Percentiles rank a stretch among this genome's conserved stretches.
phyloP scores from a whole-genome alignment of 1,284 basidiomycete genomes.

The Tremellales sp. region DNA sequence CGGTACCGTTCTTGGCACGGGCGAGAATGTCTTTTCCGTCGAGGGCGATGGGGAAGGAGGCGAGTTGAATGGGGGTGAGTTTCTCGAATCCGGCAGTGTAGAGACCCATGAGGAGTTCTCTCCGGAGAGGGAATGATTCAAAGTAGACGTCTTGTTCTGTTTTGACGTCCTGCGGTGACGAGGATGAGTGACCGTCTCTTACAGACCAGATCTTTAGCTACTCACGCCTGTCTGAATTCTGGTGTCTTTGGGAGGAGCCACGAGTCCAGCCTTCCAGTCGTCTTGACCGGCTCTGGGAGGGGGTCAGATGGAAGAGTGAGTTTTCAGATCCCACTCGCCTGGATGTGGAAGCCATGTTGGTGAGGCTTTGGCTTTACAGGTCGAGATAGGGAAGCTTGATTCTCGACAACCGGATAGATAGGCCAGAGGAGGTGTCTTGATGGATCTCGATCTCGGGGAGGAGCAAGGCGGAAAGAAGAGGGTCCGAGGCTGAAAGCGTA shows the following conservation, averaged over 20 bases:
- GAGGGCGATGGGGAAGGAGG: conserved; percentile 84
- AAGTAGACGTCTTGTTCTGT: conserved; percentile 87
- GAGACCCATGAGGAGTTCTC: conserved; percentile 85
- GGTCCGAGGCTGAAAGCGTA: no score
- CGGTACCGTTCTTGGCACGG: conserved; percentile 54
- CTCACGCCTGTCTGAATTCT: conserved; percentile 81
- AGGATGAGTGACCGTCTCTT: no score
- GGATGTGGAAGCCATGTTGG: conserved; percentile 47
- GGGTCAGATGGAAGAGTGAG: not conserved
- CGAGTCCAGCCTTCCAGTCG: conserved; percentile 54
- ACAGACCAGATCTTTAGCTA: not conserved
- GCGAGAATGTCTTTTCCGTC: conserved; percentile 81
- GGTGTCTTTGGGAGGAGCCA: conserved; percentile 81
- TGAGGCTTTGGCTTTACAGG: not conserved
- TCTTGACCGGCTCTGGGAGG: conserved; percentile 15
- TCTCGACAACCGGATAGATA: no score
- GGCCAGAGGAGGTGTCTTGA: no score
- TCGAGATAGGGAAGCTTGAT: not conserved
- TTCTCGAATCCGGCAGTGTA: conserved; percentile 96
- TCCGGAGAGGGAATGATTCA: conserved; percentile 75
- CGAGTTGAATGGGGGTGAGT: conserved; percentile 98
- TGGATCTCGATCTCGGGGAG: no score
- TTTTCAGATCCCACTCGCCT: conserved; percentile 18
- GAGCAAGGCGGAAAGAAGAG: no score
- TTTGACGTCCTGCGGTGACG: conserved; percentile 63